Base-by-base conservation (phyloP, 2,329 filamentous ascomycete species). In the Nemania diffusa region DNA sequence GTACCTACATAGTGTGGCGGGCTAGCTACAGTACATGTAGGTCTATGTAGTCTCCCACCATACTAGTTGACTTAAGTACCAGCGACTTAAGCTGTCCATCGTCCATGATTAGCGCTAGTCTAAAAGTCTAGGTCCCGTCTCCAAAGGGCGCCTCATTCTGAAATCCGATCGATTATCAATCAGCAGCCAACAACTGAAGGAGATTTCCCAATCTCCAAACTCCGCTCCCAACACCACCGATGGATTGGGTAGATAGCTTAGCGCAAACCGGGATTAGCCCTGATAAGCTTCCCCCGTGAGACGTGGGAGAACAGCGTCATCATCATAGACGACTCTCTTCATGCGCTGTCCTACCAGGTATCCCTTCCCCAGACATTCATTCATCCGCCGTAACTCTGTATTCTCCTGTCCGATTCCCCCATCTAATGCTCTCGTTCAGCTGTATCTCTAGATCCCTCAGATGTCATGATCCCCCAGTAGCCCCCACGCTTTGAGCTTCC, bases 261-360 rank as follows among this genome's bases (percentile, higher is more conserved):
- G 44, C 29, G 57, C 53, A 42, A 50, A 57, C 65, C 58, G 57
- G 65, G 65, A 65, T 68, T 9, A 15, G 32, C 51, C 51, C 40
- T 51, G 65, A 61, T 57, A 64, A 68, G 61, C 37, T 26, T 57
- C 26, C 40, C 50, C 22, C 22, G 37, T 48, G 42, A 9, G 26
- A 42, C 52, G n/a, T 7, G 44, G 29, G 32, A 58, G 34, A 46
- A 37, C 27, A 26, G 29, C 65, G 62, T 68, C 65, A 68, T 65
- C 57, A 55, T 52, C 46, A 51, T 29, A 46, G 22, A 42, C 17
- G 20, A 29, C 46, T 20, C 22, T 5, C 48, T 13, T 32, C 24
- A 20, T 52, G 50, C 20, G 46, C 34, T 50, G 46, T 27, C 24
- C 26, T 50, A n/a, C 40, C 40, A 44, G 40, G 11, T 24, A 48